Conservation (phyloP, 83 land plant genomes). For the Thuja plicata region DNA sequence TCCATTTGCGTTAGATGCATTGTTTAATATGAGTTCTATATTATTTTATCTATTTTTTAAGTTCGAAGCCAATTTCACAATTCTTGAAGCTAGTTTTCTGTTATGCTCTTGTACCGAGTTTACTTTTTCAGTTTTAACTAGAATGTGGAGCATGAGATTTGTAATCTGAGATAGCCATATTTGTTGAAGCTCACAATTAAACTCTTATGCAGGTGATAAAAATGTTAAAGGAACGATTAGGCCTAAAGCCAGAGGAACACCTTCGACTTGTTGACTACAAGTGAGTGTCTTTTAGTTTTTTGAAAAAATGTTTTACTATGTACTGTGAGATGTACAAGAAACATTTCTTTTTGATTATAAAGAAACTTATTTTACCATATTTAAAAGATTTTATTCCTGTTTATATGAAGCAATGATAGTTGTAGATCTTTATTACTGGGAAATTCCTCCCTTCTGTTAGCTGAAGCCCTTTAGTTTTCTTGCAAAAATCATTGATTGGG, state of each 20-base stretch:
- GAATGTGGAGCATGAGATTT: background rate
- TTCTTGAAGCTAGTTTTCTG: background rate
- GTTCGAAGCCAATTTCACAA: background rate
- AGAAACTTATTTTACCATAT: no score
- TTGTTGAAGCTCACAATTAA: background rate
- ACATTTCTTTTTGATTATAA: background rate
- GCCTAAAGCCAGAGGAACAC: constrained; percentile 51
- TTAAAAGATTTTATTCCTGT: no score
- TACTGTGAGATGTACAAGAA: background rate
- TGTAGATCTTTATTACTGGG: no score
- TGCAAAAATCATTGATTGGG: no score
- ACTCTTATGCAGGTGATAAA: constrained; percentile 59
- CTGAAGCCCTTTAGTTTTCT: no score
- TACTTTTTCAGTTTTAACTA: background rate
- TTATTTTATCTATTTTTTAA: background rate
- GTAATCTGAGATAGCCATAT: background rate
- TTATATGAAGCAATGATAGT: no score
- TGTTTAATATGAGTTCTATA: background rate
- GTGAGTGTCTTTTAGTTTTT: constrained; percentile 23
- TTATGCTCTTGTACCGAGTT: background rate
- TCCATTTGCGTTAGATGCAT: background rate
- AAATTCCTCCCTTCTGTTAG: no score
- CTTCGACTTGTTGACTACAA: constrained; percentile 69
- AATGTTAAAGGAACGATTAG: constrained; percentile 75
- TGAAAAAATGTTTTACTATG: background rate